Percentiles rank a stretch among this genome's conserved stretches.
Conservation (phyloP, 345 rosid species). For the Linum trigynum region DNA sequence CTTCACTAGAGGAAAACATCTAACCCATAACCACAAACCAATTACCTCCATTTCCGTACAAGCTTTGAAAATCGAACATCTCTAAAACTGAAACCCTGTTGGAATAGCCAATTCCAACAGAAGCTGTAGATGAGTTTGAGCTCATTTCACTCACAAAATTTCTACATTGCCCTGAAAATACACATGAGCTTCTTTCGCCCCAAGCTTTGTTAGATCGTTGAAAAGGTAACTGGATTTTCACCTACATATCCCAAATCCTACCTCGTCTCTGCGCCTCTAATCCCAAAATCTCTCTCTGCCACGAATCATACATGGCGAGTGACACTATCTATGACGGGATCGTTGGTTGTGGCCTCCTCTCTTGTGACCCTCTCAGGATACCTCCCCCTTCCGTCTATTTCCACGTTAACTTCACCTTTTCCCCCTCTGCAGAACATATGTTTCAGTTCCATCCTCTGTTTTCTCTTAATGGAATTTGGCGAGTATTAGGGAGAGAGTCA, state of each 20-base stretch:
- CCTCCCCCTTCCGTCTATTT: slow-evolving; percentile 22
- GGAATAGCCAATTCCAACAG: no score
- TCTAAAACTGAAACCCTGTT: no score
- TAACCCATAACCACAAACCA: not conserved
- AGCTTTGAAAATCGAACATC: no score
- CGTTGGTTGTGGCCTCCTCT: slow-evolving; percentile 19
- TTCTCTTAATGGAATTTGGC: not conserved
- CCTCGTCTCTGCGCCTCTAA: no score
- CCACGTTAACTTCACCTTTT: slow-evolving; percentile 22
- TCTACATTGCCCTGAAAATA: not conserved
- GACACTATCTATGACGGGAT: slow-evolving; percentile 13
- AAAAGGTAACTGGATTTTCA: no score
- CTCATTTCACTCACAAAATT: not conserved
- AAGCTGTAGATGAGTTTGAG: not conserved
- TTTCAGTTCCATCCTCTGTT: slow-evolving; percentile 1
- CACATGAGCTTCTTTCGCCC: not conserved
- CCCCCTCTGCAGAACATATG: not conserved
- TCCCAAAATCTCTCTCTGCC: not conserved
- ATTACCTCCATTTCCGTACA: not conserved
- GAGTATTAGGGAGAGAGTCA: no score
- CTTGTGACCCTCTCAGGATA: slow-evolving; percentile 34
- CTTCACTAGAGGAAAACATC: not conserved
- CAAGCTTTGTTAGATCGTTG: not conserved
- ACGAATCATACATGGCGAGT: slow-evolving; percentile 27
- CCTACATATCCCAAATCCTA: not conserved